Percentiles rank a stretch among this genome's conserved stretches.
These are phyloP conservation scores for Imleria badia DNA, from an alignment of 768 basidiomycete genomes.

Conservation along the genomic window DNA sequence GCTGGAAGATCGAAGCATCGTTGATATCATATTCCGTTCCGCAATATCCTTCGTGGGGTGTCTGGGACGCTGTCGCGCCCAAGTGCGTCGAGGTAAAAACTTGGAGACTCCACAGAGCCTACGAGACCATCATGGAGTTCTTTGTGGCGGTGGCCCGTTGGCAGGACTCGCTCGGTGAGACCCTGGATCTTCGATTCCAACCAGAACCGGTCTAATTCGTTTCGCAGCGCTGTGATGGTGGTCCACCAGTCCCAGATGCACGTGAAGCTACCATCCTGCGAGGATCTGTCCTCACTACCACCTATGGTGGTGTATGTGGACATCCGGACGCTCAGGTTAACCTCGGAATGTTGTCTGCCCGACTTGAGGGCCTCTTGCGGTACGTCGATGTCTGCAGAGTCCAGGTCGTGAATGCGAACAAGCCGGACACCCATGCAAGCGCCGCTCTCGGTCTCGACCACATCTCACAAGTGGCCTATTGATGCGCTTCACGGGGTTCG, in stretches of 20 bases:
- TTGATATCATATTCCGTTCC: neutral
- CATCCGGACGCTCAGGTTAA: too few relatives aligned
- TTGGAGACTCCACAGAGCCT: neutral
- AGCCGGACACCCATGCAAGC: conserved; percentile 54
- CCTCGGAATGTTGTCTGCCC: conserved; percentile 63
- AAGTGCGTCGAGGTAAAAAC: neutral
- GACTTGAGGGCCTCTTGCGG: conserved; percentile 51
- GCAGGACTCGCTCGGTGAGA: neutral
- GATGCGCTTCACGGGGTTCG: too few relatives aligned
- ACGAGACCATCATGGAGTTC: neutral
- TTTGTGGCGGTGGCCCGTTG: neutral
- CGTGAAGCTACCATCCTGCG: neutral
- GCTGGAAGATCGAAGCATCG: neutral
- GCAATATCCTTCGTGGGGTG: neutral
- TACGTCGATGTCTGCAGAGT: conserved; percentile 51
- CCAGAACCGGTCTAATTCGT: neutral
- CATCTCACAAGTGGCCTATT: conserved; percentile 40
- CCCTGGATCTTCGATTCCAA: too few relatives aligned
- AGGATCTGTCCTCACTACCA: neutral
- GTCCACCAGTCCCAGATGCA: neutral
- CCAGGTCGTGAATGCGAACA: conserved; percentile 53
- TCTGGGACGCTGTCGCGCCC: neutral
- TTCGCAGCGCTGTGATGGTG: neutral
- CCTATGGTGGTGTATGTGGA: too few relatives aligned
- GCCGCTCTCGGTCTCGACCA: conserved; percentile 39